phyloP scores from a whole-genome alignment of 2,329 filamentous ascomycete genomes.

The Cercospora zeae-maydis region DNA sequence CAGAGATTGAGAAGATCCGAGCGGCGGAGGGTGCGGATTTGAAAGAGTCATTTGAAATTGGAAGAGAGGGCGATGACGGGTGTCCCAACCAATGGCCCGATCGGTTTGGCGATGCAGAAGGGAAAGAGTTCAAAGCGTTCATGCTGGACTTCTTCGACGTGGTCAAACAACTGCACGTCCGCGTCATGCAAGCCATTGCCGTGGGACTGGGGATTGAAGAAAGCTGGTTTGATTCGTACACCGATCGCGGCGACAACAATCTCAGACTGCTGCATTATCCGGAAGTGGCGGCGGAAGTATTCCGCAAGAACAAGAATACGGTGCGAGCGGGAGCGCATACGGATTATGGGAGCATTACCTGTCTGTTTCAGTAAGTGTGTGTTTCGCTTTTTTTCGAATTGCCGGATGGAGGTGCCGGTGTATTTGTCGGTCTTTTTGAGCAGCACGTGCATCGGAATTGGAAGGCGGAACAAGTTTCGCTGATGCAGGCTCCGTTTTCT shows the following conservation, averaged over 20 bases:
- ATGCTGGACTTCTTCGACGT: constrained; percentile 73
- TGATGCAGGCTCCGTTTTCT: constrained; percentile 26
- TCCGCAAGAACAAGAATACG: constrained; percentile 49
- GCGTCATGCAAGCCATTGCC: constrained; percentile 63
- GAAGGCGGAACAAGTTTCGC: neutral
- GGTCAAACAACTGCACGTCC: constrained; percentile 69
- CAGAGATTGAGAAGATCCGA: constrained; percentile 58
- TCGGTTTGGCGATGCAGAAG: constrained; percentile 51
- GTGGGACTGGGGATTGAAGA: constrained; percentile 65
- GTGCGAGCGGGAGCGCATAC: constrained; percentile 74
- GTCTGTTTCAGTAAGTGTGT: constrained; percentile 44
- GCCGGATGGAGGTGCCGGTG: neutral
- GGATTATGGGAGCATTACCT: constrained; percentile 55
- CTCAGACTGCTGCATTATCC: constrained; percentile 51
- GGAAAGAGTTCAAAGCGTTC: constrained; percentile 63
- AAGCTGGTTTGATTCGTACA: constrained; percentile 73
- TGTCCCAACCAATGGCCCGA: constrained; percentile 77
- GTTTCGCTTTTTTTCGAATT: neutral
- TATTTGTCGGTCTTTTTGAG: constrained; percentile 5
- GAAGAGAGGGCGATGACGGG: constrained; percentile 56
- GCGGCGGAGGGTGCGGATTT: constrained; percentile 46
- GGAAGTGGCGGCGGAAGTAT: constrained; percentile 55
- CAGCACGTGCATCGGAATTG: neutral
- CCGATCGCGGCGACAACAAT: constrained; percentile 67
- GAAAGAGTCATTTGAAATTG: constrained; percentile 62